A percentile compares a stretch with the other conserved stretches of the same genome.
Conservation (phyloP, 345 rosid species). For the Sonneratia caseolaris region DNA sequence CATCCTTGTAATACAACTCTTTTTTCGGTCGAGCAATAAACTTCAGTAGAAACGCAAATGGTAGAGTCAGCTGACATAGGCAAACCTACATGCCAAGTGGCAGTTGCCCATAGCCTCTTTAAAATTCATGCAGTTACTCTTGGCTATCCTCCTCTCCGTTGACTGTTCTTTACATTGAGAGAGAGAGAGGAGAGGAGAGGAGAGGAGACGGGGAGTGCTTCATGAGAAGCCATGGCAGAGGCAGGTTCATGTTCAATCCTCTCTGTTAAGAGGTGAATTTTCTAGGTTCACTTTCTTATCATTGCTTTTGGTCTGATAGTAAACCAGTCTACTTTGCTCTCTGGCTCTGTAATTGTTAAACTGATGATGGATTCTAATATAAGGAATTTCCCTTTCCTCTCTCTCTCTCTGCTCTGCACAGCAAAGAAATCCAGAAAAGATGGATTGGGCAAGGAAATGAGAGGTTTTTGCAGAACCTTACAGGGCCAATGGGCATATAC, state of each 20-base stretch:
- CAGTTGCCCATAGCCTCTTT: conserved; percentile 39
- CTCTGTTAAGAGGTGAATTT: conserved; percentile 42
- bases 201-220: conserved; percentile 5
- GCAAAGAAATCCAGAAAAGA: background rate
- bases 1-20: too few relatives aligned
- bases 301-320: background rate
- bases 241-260: conserved; percentile 32
- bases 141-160: conserved; percentile 4
- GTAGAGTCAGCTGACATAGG: background rate
- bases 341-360: too few relatives aligned
- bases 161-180: too few relatives aligned
- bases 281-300: background rate
- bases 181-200: background rate
- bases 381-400: background rate
- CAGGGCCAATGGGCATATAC: too few relatives aligned
- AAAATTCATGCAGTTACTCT: conserved; percentile 29
- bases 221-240: conserved; percentile 38
- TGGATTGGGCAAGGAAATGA: too few relatives aligned
- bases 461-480: too few relatives aligned
- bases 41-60: too few relatives aligned
- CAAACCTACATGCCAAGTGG: conserved; percentile 34
- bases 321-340: too few relatives aligned
- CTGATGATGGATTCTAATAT: background rate
- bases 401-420: background rate
- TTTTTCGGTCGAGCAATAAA: too few relatives aligned